Conservation (phyloP, 2,329 filamentous ascomycete species). For the Emericellopsis atlantica region DNA sequence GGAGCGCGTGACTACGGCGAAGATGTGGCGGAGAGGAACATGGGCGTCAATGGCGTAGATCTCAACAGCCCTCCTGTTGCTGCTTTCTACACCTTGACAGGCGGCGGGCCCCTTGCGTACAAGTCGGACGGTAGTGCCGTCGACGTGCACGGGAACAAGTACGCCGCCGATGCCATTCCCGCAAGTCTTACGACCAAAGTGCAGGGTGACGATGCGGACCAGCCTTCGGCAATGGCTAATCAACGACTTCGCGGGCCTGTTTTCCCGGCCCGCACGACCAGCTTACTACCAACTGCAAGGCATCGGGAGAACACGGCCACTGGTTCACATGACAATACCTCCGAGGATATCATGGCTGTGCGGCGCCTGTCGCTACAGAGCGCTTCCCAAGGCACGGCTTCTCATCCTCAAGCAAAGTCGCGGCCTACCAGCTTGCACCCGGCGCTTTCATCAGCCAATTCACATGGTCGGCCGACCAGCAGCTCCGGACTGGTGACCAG, state of each 20-base stretch:
- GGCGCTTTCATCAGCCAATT: background rate
- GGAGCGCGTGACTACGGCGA: slow-evolving; percentile 47
- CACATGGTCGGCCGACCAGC: background rate
- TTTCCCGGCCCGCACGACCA: slow-evolving; percentile 2
- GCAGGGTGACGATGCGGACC: background rate
- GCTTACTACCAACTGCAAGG: background rate
- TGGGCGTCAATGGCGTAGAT: slow-evolving; percentile 22
- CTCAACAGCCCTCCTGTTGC: slow-evolving; percentile 19
- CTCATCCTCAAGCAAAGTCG: background rate
- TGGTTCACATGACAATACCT: too few relatives aligned
- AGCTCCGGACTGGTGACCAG: background rate
- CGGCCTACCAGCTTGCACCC: slow-evolving; percentile 4
- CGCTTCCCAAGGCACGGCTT: background rate
- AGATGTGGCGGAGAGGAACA: slow-evolving; percentile 51
- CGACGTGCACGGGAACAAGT: slow-evolving; percentile 4
- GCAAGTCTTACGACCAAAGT: background rate
- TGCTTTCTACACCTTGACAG: slow-evolving; percentile 18
- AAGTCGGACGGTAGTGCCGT: slow-evolving; percentile 4
- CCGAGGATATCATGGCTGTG: background rate
- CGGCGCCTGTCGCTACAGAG: slow-evolving; percentile 2
- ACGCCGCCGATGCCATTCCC: slow-evolving; percentile 2
- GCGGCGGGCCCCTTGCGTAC: slow-evolving; percentile 3
- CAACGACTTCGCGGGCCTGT: background rate
- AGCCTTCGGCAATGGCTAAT: background rate
- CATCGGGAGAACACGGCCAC: too few relatives aligned